Evolutionary conservation across 2,329 filamentous ascomycete species (phyloP).

Genomic region (Pezicula neosporulosa): DNA sequence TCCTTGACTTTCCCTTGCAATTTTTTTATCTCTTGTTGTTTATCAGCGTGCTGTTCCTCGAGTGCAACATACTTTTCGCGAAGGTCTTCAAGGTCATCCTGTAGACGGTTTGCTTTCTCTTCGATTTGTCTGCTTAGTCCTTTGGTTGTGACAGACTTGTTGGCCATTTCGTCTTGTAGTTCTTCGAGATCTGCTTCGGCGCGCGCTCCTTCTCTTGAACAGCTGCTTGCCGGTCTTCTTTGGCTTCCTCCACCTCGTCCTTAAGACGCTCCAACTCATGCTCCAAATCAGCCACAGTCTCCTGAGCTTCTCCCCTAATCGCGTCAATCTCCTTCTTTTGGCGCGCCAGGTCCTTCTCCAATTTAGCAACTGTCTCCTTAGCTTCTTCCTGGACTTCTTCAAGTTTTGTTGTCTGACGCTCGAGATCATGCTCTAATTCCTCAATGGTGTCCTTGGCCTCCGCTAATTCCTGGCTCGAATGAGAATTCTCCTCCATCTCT

Average conservation of each 20-base stretch:
- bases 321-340: too few relatives aligned
- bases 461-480: conserved; percentile 46
- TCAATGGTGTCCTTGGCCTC: conserved; percentile 52
- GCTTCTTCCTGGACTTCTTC: conserved; percentile 50
- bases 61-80: conserved; percentile 40
- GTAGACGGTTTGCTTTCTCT: conserved; percentile 63
- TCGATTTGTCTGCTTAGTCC: conserved; percentile 73
- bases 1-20: conserved; percentile 39
- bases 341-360: too few relatives aligned
- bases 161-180: conserved; percentile 72
- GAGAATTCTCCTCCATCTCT: conserved; percentile 56
- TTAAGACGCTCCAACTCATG: conserved; percentile 50
- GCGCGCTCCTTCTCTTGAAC: conserved; percentile 49
- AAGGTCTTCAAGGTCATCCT: conserved; percentile 58
- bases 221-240: conserved; percentile 51
- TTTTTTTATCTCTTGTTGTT: conserved; percentile 34
- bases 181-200: conserved; percentile 60
- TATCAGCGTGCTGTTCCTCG: conserved; percentile 39
- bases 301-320: conserved; percentile 37
- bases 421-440: conserved; percentile 53
- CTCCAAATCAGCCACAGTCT: conserved; percentile 55
- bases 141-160: conserved; percentile 75
- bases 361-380: too few relatives aligned
- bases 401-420: conserved; percentile 49
- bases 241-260: conserved; percentile 50